Percentiles rank a stretch among this genome's conserved stretches.
Evolutionary conservation across 371 early-diverging fungal genomes (phyloP).

Genomic region (Cokeromyces recurvatus): DNA sequence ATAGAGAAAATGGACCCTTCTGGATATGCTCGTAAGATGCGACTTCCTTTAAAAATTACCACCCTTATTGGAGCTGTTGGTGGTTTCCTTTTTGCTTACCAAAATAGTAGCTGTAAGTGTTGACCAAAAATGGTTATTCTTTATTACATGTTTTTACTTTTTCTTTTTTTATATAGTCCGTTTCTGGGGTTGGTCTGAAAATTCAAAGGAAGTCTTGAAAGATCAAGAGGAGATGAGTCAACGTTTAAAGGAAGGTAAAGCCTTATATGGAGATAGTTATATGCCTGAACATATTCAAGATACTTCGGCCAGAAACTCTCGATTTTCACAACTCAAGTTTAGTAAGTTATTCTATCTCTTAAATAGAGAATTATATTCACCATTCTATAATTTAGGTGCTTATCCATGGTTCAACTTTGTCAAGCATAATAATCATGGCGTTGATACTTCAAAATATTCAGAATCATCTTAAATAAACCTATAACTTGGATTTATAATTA

Average conservation of each 20-base stretch:
- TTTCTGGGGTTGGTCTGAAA: slow-evolving; percentile 94
- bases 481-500: background rate
- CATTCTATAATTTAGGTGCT: no score
- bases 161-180: slow-evolving; percentile 53
- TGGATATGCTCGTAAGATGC: slow-evolving; percentile 42
- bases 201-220: slow-evolving; percentile 72
- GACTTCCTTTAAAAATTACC: slow-evolving; percentile 48
- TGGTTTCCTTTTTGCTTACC: slow-evolving; percentile 69
- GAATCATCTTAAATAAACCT: slow-evolving; percentile 7
- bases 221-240: slow-evolving; percentile 65
- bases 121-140: no score
- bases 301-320: slow-evolving; percentile 67
- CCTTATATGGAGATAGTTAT: slow-evolving; percentile 64
- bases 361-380: background rate
- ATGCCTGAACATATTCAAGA: slow-evolving; percentile 63
- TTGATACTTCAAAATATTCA: slow-evolving; percentile 52
- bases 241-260: slow-evolving; percentile 63
- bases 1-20: slow-evolving; percentile 45
- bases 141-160: background rate
- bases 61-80: slow-evolving; percentile 57
- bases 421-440: slow-evolving; percentile 78
- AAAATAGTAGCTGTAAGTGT: slow-evolving; percentile 61
- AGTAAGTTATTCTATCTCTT: slow-evolving; percentile 33
- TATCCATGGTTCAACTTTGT: slow-evolving; percentile 82
- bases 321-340: slow-evolving; percentile 63